phyloP scores from a whole-genome alignment of 108 stramenopile genomes.

The Poteriospumella lacustris region DNA sequence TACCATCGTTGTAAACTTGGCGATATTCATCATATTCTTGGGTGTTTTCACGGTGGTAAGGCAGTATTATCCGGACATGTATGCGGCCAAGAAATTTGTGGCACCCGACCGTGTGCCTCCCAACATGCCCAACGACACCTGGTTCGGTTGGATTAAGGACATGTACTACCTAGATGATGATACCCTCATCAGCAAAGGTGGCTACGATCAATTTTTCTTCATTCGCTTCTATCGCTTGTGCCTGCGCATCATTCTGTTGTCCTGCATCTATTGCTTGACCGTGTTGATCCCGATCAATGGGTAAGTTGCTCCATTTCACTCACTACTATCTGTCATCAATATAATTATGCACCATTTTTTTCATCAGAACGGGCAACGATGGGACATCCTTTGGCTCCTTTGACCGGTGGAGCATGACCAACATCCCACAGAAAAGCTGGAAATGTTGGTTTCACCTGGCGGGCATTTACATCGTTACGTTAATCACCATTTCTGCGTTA shows the following conservation, averaged over 20 bases:
- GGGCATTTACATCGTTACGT: slow-evolving; percentile 38
- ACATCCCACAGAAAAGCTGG: slow-evolving; percentile 28
- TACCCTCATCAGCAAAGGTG: slow-evolving; percentile 38
- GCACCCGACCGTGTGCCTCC: slow-evolving; percentile 39
- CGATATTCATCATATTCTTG: not conserved
- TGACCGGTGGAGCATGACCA: slow-evolving; percentile 40
- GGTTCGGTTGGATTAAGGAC: slow-evolving; percentile 27
- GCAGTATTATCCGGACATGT: slow-evolving; percentile 33
- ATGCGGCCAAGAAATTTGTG: slow-evolving; percentile 30
- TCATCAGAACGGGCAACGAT: slow-evolving; percentile 1
- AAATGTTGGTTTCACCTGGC: slow-evolving; percentile 33
- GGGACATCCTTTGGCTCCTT: slow-evolving; percentile 11
- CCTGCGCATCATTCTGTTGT: slow-evolving; percentile 26
- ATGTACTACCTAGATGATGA: slow-evolving; percentile 3
- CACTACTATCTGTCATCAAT: not conserved
- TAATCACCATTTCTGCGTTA: slow-evolving; percentile 31
- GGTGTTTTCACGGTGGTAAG: not conserved
- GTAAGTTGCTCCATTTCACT: not conserved
- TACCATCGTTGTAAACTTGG: not conserved
- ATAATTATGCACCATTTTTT: slow-evolving; percentile 1
- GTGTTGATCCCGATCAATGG: slow-evolving; percentile 42
- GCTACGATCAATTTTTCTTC: slow-evolving; percentile 40
- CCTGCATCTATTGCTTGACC: slow-evolving; percentile 22
- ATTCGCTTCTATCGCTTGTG: slow-evolving; percentile 41
- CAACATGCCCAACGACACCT: slow-evolving; percentile 24